A percentile compares a stretch with the other conserved stretches of the same genome.
These are phyloP conservation scores for Cyberlindnera mississippiensis DNA, from an alignment of 805 yeast species.

Conservation along the genomic window DNA sequence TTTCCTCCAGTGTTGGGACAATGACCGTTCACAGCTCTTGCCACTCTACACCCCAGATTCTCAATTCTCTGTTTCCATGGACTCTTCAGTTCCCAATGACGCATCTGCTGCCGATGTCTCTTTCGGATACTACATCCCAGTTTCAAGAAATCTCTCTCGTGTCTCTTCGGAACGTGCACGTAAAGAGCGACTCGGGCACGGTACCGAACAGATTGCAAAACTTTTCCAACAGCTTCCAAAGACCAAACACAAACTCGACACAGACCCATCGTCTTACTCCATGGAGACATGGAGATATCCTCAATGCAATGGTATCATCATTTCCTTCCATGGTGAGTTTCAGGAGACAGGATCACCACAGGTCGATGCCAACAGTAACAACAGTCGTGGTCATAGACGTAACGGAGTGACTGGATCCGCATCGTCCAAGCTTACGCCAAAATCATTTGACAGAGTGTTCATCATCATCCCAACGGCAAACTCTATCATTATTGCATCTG, in stretches of 20 bases:
- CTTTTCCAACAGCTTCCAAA: constrained; percentile 69
- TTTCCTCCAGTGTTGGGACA: constrained; percentile 79
- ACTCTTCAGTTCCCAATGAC: constrained; percentile 59
- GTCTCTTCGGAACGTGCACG: constrained; percentile 54
- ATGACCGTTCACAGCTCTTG: constrained; percentile 63
- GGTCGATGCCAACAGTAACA: constrained; percentile 21
- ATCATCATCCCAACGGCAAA: constrained; percentile 66
- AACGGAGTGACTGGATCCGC: constrained; percentile 27
- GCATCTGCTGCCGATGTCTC: constrained; percentile 34
- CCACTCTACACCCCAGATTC: constrained; percentile 78
- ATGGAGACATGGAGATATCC: constrained; percentile 75
- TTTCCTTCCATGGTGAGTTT: constrained; percentile 80
- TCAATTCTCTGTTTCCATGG: constrained; percentile 77
- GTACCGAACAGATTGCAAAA: constrained; percentile 61
- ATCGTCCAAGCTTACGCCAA: constrained; percentile 42
- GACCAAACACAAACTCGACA: constrained; percentile 65
- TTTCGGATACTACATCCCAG: constrained; percentile 66
- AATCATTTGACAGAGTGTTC: constrained; percentile 85
- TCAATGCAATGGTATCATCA: constrained; percentile 70
- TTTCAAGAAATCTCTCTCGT: constrained; percentile 72
- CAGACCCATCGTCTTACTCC: constrained; percentile 62
- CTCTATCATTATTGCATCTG: constrained; percentile 84
- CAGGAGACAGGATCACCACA: constrained; percentile 64
- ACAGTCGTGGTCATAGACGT: constrained; percentile 24
- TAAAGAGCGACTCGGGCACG: constrained; percentile 55